A percentile compares a stretch with the other conserved stretches of the same genome.
Conservation (phyloP, 345 rosid species). For the Hibiscus trionum region DNA sequence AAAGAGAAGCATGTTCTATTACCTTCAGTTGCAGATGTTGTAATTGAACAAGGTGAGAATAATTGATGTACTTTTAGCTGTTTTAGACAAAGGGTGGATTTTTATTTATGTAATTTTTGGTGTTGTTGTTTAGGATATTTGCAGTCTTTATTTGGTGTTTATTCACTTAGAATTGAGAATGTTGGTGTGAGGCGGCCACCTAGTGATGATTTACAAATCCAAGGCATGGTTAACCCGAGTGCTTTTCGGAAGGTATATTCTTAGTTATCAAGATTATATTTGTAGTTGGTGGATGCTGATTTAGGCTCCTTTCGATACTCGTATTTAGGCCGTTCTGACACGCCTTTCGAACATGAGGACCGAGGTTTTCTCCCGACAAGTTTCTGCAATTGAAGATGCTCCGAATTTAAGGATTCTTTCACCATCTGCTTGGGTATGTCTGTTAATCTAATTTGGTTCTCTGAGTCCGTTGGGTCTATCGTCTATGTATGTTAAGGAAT, state of each 20-base stretch:
- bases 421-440: slow-evolving; percentile 29
- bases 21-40: slow-evolving; percentile 54
- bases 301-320: not conserved
- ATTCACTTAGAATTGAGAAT: slow-evolving; percentile 65
- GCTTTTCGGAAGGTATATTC: slow-evolving; percentile 55
- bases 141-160: slow-evolving; percentile 68
- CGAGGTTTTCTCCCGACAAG: slow-evolving; percentile 40
- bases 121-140: slow-evolving; percentile 42
- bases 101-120: not conserved
- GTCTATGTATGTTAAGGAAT: not conserved
- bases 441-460: not conserved
- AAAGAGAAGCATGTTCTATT: slow-evolving; percentile 63
- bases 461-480: not conserved
- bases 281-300: not conserved
- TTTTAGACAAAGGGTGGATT: not conserved
- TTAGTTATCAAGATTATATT: not conserved
- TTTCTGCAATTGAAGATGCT: slow-evolving; percentile 41
- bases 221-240: slow-evolving; percentile 51
- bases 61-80: not conserved
- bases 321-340: slow-evolving; percentile 46
- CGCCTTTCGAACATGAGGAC: slow-evolving; percentile 51
- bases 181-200: slow-evolving; percentile 59
- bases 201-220: slow-evolving; percentile 59
- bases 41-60: slow-evolving; percentile 56
- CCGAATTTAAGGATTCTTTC: slow-evolving; percentile 35